Evolutionary conservation across 164 flowering plant genomes (phyloP).

Genomic region (Amborella trichopoda): DNA sequence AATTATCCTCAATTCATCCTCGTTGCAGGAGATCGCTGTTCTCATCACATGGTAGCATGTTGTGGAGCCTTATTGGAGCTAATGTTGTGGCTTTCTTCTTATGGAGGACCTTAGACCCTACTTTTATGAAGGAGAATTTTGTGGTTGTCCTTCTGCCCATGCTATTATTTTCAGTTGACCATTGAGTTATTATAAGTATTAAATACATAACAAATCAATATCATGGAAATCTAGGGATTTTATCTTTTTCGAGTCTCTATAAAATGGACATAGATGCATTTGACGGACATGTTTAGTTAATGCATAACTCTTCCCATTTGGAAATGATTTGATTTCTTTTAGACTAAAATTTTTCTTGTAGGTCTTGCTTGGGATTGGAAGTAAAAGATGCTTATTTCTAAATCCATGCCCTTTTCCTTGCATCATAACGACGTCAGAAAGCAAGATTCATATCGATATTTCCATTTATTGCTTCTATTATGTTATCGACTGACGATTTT

Average conservation of each 20-base stretch:
- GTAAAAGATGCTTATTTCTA: no score
- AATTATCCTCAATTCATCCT: constrained; percentile 3
- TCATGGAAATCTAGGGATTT: neutral
- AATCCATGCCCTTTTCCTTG: no score
- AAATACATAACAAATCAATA: neutral
- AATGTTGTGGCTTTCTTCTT: constrained; percentile 64
- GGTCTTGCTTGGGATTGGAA: no score
- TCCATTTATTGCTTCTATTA: no score
- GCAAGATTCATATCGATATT: no score
- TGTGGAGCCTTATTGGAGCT: constrained; percentile 49
- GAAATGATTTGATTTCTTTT: no score
- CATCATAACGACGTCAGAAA: no score
- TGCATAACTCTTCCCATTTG: neutral
- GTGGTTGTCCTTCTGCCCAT: constrained; percentile 26
- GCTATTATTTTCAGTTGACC: neutral
- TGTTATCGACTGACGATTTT: no score
- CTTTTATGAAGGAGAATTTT: constrained; percentile 66
- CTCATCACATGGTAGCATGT: constrained; percentile 24
- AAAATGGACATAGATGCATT: no score
- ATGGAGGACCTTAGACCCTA: constrained; percentile 49
- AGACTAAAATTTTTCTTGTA: no score
- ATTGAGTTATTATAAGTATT: neutral
- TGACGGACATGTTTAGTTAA: neutral
- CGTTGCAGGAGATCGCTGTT: constrained; percentile 53
- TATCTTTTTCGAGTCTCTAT: no score